These are phyloP conservation scores for Triticum urartu DNA, from an alignment of 176 grass and related monocot species.

Conservation along the genomic window DNA sequence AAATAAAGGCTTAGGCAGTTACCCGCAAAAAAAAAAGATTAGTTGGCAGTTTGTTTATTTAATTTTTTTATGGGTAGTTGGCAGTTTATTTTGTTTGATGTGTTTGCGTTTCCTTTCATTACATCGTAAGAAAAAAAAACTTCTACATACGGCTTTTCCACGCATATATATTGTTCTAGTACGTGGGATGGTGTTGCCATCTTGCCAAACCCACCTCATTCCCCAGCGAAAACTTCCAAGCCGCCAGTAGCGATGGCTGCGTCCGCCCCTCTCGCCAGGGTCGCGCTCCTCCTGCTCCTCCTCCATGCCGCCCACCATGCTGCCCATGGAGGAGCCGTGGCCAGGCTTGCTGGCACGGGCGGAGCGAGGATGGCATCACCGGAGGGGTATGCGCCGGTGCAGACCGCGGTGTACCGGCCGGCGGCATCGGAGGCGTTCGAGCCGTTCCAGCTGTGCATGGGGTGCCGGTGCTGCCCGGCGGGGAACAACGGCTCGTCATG, in stretches of 20 bases:
- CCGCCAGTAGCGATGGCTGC: neutral
- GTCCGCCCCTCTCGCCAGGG: neutral
- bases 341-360: neutral
- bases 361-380: neutral
- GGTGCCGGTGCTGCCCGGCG: slow-evolving; percentile 58
- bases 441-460: slow-evolving; percentile 66
- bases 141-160: too few species aligned
- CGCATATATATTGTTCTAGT: neutral
- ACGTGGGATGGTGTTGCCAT: neutral
- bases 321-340: neutral
- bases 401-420: slow-evolving; percentile 7
- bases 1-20: too few species aligned
- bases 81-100: too few species aligned
- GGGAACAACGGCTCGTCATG: slow-evolving; percentile 23
- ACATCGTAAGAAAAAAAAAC: too few species aligned
- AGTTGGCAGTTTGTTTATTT: too few species aligned
- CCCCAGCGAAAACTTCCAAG: neutral
- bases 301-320: neutral
- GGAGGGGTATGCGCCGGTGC: slow-evolving; percentile 20
- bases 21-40: too few species aligned
- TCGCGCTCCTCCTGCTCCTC: neutral
- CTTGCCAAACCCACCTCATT: slow-evolving; percentile 13
- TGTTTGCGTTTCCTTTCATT: too few species aligned
- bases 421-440: neutral
- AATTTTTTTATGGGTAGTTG: too few species aligned